These are phyloP conservation scores for Asterionellopsis glacialis DNA, from an alignment of 108 stramenopile genomes.

Conservation along the genomic window DNA sequence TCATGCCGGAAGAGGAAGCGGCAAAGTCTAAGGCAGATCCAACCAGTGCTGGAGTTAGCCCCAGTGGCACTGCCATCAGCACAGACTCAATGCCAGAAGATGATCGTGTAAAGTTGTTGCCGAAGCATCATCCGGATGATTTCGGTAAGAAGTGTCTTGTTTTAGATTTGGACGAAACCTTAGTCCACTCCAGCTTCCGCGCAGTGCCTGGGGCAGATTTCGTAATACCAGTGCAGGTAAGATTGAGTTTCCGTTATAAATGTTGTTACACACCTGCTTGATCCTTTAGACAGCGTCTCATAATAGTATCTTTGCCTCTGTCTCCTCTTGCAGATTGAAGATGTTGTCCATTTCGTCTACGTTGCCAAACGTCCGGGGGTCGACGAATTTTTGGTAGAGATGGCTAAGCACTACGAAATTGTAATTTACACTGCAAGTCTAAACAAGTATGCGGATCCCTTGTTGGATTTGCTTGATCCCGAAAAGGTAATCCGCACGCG, in stretches of 20 bases:
- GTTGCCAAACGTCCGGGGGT: slow-evolving; percentile 97
- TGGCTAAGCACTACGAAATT: slow-evolving; percentile 96
- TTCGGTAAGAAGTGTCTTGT: slow-evolving; percentile 90
- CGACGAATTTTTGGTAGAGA: slow-evolving; percentile 91
- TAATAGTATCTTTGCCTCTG: slow-evolving; percentile 3
- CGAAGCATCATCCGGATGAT: slow-evolving; percentile 57
- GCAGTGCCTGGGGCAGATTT: slow-evolving; percentile 94
- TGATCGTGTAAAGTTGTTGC: slow-evolving; percentile 50
- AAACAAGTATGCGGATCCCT: slow-evolving; percentile 96
- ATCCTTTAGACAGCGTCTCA: neutral
- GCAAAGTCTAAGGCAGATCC: slow-evolving; percentile 5
- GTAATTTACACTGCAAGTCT: slow-evolving; percentile 97
- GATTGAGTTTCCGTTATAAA: slow-evolving; percentile 9
- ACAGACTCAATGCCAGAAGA: slow-evolving; percentile 1
- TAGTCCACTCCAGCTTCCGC: slow-evolving; percentile 97
- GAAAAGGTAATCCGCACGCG: slow-evolving; percentile 75
- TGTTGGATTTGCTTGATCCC: slow-evolving; percentile 93
- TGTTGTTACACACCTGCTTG: neutral
- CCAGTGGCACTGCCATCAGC: neutral
- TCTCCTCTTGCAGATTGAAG: slow-evolving; percentile 78
- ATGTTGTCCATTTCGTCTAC: slow-evolving; percentile 95
- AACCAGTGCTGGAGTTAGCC: neutral
- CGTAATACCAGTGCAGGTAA: slow-evolving; percentile 95
- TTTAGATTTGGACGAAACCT: slow-evolving; percentile 97
- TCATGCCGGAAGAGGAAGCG: slow-evolving; percentile 44